Percentiles rank a stretch among this genome's conserved stretches.
phyloP scores from a whole-genome alignment of 2,329 filamentous ascomycete genomes.

The Fusarium fujikuroi region DNA sequence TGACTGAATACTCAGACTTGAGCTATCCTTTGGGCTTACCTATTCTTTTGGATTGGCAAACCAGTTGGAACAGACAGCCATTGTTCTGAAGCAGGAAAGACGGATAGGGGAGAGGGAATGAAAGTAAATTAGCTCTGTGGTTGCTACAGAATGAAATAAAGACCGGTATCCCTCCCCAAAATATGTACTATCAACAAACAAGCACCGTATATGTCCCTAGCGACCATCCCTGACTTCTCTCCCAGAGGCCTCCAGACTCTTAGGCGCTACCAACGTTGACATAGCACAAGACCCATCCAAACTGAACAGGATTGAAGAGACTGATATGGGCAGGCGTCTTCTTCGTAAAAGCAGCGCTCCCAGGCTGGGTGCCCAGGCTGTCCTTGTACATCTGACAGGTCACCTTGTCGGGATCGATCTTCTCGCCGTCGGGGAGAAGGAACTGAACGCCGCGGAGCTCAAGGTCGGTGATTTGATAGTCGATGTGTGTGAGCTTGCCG shows the following conservation, averaged over 20 bases:
- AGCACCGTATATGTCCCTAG: background rate
- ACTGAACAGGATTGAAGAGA: background rate
- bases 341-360: conserved; percentile 26
- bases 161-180: too few relatives aligned
- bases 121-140: background rate
- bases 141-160: background rate
- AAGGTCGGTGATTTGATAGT: background rate
- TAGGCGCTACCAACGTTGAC: background rate
- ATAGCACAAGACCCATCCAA: background rate
- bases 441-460: background rate
- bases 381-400: conserved; percentile 40
- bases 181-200: too few relatives aligned
- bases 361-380: conserved; percentile 21
- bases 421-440: background rate
- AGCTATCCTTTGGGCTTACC: too few relatives aligned
- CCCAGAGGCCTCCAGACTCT: too few relatives aligned
- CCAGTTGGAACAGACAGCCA: background rate
- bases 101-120: too few relatives aligned
- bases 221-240: background rate
- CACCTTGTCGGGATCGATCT: conserved; percentile 6
- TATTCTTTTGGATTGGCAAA: too few relatives aligned
- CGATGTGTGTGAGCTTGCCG: background rate
- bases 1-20: background rate
- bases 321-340: background rate
- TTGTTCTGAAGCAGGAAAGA: too few relatives aligned